Base-by-base conservation (phyloP, 2,329 filamentous ascomycete genomes). In the Epichloe elymi region DNA sequence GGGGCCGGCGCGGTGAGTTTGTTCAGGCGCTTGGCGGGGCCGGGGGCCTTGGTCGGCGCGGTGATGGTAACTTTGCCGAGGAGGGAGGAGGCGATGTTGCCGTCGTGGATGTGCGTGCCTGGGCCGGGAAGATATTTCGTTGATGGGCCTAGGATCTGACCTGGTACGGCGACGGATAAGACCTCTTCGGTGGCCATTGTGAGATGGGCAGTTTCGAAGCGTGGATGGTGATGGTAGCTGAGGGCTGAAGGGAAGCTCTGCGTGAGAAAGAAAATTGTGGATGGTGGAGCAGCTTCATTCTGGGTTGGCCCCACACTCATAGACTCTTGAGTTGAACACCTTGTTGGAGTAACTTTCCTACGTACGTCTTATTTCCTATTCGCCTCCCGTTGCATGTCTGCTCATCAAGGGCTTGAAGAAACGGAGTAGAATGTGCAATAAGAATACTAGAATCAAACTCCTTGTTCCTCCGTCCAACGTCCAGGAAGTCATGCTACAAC, bases 81-180 rank as follows among this genome's bases (percentile, higher is more conserved):
- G 55, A 96, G 82, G 19, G 90, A 95, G 53, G 90, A 83, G 66
- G 85, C 85, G 58, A 96, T 79, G 53, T 83, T 78, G 55, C 80
- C 75, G 56, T 85, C 75, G 69, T 88, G 78, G 57, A 95, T 74
- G 67, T 97, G 88, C 0, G 89, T 95, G 57, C 91, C 93, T 11
- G 86, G 74, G 14, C 91, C 91, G 30, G 88, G 78, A 40, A 76
- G 69, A 67, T 85, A 90, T 57, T 80, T 78, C 51, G 76, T 72
- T 17, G 75, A 68, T 17, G 83, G 70, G 33, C 86, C 90, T 40
- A 98, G 79, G 44, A 82, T 71, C 65, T 93, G 86, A 64, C 93
- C 93, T 11, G 93, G 93, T 46, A 94, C 76, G 50, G 84, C 86
- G 58, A 88, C 65, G 56, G 74, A 67, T n/a, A 74, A 69, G 19